phyloP scores from a whole-genome alignment of 2,329 filamentous ascomycete species.

The Claviceps pazoutovae region DNA sequence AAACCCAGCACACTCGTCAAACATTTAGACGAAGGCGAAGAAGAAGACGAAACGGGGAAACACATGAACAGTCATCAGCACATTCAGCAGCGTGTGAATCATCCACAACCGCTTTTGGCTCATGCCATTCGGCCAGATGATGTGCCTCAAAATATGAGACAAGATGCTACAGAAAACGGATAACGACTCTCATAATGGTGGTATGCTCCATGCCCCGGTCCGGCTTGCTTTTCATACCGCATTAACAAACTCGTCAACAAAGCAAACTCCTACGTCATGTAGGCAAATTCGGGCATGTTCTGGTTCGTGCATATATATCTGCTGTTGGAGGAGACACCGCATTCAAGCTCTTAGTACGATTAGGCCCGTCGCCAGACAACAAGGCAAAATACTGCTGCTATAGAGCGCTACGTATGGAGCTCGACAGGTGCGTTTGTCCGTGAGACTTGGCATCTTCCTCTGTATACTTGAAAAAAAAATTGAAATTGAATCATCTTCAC shows the following conservation, averaged over 20 bases:
- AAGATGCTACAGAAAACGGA: neutral
- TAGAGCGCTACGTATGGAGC: neutral
- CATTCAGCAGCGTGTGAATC: neutral
- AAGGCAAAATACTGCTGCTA: neutral
- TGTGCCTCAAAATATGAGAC: neutral
- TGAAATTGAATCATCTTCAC: neutral
- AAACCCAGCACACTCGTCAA: conserved; percentile 20
- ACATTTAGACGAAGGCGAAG: conserved; percentile 1
- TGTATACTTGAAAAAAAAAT: neutral
- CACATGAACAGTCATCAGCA: neutral
- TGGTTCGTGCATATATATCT: neutral
- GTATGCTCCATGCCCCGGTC: neutral
- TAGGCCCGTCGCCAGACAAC: neutral
- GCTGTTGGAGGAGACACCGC: neutral
- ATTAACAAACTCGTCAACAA: neutral
- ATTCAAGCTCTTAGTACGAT: neutral
- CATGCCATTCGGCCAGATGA: neutral
- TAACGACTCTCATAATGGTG: neutral
- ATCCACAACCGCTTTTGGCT: neutral
- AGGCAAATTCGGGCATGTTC: neutral
- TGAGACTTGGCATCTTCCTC: neutral
- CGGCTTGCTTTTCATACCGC: neutral
- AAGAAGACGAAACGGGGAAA: neutral
- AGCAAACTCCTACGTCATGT: neutral
- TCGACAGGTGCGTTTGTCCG: neutral